Evolutionary conservation across 176 grass and related monocot genomes (phyloP), one percentile per base, ranked within the genome.

Genomic region (Alloteropsis semialata): DNA sequence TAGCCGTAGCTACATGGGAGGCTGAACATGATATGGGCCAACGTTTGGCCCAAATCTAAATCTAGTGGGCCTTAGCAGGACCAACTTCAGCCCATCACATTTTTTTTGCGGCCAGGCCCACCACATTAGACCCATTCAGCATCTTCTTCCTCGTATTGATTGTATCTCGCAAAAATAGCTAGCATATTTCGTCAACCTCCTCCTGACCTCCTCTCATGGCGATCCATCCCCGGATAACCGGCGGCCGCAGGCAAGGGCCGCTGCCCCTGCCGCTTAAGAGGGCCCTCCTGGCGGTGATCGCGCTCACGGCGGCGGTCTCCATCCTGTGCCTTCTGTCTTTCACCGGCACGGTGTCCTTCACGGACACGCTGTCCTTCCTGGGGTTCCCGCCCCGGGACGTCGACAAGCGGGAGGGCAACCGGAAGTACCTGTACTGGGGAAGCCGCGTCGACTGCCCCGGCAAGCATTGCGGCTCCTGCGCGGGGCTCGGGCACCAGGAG

Each of bases 401-500:
- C 34, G 82, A 94, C 78, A 79, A 62, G 77, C 77, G 84, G 73
- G 84, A 86, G 21, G 76, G 84, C 79, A 82, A 75, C 79, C 72
- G 88, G 65, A 78, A 64, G 70, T 92, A 96, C 74, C 79, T 96
- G 25, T 94, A 96, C 82, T 96, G 93, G 96, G 96, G 93, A 10
- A 83, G 36, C 66, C 81, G 85, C 29, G 55, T 99, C 22, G 96
- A 98, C 79, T 98, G 91, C 91, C 93, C 93, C 9, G 96, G 96
- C 1, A 98, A 98, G 82, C 88, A 92, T 45, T 98, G 96, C 82
- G 82, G 80, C 62, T 83, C 84, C 37, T 95, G 93, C 89, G 91
- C 96, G n/a, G 96, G 93, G 2, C 85, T 98, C 25, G 93, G 91
- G 17, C 92, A 93, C 85, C 92, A 95, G 84, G 92, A 98, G 82